These are phyloP conservation scores for Solanum neorickii DNA, from an alignment of 257 asterid genomes.

Conservation along the genomic window DNA sequence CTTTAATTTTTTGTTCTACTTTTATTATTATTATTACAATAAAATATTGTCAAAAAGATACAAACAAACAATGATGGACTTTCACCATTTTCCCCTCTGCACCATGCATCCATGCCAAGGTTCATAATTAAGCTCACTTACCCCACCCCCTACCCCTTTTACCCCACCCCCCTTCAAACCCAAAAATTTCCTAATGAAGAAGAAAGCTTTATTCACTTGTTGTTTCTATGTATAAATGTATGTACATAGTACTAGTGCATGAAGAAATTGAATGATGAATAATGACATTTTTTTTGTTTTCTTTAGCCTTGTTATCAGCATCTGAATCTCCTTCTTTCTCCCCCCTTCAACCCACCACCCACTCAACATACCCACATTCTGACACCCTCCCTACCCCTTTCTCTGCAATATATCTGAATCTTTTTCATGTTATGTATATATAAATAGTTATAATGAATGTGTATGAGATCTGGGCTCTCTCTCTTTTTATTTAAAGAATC, in stretches of 20 bases:
- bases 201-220: neutral
- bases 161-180: neutral
- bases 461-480: constrained; percentile 1
- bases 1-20: neutral
- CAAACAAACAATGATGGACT: neutral
- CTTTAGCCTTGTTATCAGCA: neutral
- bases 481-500: neutral
- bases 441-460: neutral
- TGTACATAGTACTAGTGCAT: neutral
- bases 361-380: neutral
- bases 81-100: neutral
- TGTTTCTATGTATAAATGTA: neutral
- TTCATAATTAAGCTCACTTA: constrained; percentile 1
- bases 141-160: neutral
- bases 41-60: neutral
- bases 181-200: neutral
- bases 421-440: neutral
- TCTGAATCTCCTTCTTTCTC: neutral
- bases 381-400: neutral
- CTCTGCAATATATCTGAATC: neutral
- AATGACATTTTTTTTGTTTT: neutral
- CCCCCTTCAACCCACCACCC: neutral
- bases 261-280: neutral
- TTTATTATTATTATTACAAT: neutral
- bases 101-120: constrained; percentile 1